A percentile compares a stretch with the other conserved stretches of the same genome.
These are phyloP conservation scores for Sarocladium brachiariae DNA, from an alignment of 2,329 filamentous ascomycete species.

Conservation along the genomic window DNA sequence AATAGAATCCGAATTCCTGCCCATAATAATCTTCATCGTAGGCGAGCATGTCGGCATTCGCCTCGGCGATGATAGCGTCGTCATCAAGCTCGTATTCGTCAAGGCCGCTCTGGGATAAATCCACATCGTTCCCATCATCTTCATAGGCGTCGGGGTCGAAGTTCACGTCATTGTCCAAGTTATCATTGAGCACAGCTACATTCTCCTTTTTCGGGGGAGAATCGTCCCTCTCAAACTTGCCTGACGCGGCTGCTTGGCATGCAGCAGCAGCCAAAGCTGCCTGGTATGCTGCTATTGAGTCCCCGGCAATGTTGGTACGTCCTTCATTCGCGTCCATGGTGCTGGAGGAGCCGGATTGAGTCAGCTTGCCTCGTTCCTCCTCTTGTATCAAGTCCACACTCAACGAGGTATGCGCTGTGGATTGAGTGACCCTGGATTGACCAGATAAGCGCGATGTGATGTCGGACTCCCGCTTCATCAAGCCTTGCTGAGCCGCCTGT, in stretches of 20 bases:
- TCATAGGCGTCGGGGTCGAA: conserved; percentile 10
- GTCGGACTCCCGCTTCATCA: conserved; percentile 39
- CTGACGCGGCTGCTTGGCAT: conserved; percentile 66
- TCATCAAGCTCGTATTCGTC: conserved; percentile 69
- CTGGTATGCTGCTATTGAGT: conserved; percentile 61
- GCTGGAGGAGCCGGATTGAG: background rate
- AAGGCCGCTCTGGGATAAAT: conserved; percentile 17
- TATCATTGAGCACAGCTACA: conserved; percentile 16
- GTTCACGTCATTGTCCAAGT: conserved; percentile 9
- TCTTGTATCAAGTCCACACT: conserved; percentile 22
- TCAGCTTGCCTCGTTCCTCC: conserved; percentile 5
- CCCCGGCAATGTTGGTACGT: background rate
- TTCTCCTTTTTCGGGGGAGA: conserved; percentile 7
- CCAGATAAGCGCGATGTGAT: conserved; percentile 37
- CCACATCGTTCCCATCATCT: conserved; percentile 17
- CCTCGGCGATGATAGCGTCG: conserved; percentile 87
- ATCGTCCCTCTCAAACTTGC: conserved; percentile 59
- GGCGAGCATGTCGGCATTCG: conserved; percentile 87
- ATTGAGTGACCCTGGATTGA: conserved; percentile 35
- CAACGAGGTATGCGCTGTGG: conserved; percentile 48
- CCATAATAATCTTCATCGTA: conserved; percentile 94
- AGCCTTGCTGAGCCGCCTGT: conserved; percentile 23
- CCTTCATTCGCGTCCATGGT: conserved; percentile 7
- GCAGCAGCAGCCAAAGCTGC: conserved; percentile 78
- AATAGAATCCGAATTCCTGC: conserved; percentile 94